Conservation (phyloP, 352 stramenopile species). For the Blastocystis sp. region DNA sequence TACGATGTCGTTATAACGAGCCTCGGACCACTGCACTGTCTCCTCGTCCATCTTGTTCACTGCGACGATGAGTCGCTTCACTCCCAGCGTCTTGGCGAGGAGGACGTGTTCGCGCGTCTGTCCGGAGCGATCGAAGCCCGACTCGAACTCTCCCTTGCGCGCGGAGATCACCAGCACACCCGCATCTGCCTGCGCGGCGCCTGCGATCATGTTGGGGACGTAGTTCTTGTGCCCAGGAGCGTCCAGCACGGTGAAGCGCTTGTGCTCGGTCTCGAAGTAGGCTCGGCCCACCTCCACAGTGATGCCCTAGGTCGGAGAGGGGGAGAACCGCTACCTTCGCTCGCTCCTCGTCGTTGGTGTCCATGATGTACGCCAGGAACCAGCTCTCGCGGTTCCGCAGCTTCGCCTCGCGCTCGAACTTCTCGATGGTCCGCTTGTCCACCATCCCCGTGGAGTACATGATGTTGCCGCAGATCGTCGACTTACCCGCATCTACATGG, state of each 20-base stretch:
- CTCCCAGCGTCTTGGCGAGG: conserved; percentile 94
- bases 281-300: conserved; percentile 89
- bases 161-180: conserved; percentile 84
- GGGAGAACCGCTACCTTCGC: conserved; percentile 78
- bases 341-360: conserved; percentile 95
- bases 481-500: conserved; percentile 97
- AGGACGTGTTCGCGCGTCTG: conserved; percentile 97
- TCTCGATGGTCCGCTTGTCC: conserved; percentile 97
- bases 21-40: conserved; percentile 84
- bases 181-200: conserved; percentile 90
- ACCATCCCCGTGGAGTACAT: conserved; percentile 96
- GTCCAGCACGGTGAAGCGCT: conserved; percentile 95
- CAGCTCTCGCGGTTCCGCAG: conserved; percentile 83
- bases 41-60: conserved; percentile 99
- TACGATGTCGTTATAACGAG: conserved; percentile 82
- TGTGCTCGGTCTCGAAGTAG: conserved; percentile 88
- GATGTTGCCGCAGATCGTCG: conserved; percentile 92
- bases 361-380: conserved; percentile 99
- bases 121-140: conserved; percentile 91
- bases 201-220: conserved; percentile 97
- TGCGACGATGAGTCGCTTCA: conserved; percentile 93
- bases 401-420: conserved; percentile 95
- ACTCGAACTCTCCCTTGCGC: conserved; percentile 94
- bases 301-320: conserved; percentile 72
- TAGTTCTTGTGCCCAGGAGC: conserved; percentile 95